These are phyloP conservation scores for Abortiporus biennis DNA, from an alignment of 1,284 basidiomycete genomes.

Conservation along the genomic window DNA sequence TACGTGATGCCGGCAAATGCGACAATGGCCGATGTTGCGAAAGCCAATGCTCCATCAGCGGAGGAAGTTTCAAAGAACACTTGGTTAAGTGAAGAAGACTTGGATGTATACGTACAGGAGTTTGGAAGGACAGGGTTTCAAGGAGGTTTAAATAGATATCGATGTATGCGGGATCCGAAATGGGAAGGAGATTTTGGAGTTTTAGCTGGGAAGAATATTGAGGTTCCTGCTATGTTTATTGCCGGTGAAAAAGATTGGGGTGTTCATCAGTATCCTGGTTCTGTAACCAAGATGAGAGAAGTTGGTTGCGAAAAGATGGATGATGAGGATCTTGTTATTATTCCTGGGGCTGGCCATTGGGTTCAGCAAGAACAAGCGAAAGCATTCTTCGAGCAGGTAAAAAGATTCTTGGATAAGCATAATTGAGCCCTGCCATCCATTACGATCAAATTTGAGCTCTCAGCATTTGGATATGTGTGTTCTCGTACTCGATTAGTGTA, in stretches of 20 bases:
- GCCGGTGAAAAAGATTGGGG: constrained; percentile 53
- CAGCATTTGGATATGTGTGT: too few relatives aligned
- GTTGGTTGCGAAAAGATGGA: constrained; percentile 19
- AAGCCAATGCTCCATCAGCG: constrained; percentile 18
- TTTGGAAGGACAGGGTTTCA: constrained; percentile 54
- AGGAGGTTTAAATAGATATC: constrained; percentile 53
- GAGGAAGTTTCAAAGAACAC: constrained; percentile 22
- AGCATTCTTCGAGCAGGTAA: constrained; percentile 28
- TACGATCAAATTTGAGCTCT: too few relatives aligned
- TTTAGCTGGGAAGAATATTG: constrained; percentile 31
- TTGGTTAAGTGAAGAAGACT: constrained; percentile 47
- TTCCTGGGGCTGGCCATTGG: constrained; percentile 56
- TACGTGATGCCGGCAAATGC: constrained; percentile 51
- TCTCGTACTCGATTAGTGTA: too few relatives aligned
- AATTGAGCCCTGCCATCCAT: too few relatives aligned
- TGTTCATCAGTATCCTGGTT: constrained; percentile 44
- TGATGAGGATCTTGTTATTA: constrained; percentile 39
- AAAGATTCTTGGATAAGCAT: constrained; percentile 31
- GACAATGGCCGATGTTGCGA: constrained; percentile 47
- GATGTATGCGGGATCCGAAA: constrained; percentile 21
- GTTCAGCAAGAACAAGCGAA: constrained; percentile 38
- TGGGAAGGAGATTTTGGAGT: constrained; percentile 11
- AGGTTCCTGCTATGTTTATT: constrained; percentile 48
- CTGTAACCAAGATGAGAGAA: constrained; percentile 34
- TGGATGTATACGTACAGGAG: constrained; percentile 42